Base-by-base conservation (phyloP, 2,329 filamentous ascomycete genomes). In the Kalmusia sp. region DNA sequence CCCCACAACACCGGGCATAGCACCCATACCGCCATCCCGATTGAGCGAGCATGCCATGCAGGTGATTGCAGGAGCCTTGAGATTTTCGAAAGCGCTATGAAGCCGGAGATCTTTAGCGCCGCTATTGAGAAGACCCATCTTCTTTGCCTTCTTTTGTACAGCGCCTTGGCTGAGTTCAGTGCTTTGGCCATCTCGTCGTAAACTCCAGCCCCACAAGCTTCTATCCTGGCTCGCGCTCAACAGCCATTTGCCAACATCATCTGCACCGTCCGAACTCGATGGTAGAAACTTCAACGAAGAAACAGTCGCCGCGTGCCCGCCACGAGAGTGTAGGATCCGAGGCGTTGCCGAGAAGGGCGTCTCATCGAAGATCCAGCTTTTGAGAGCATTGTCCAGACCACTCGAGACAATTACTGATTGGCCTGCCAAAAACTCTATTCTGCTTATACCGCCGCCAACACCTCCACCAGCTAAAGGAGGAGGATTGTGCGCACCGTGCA, bases 281-380 rank as follows among this genome's bases (percentile, higher is more conserved):
- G 93, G 93, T 22, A 98, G 76, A 75, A 98, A 99, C 54, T 88
- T 83, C 25, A 99, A 82, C 47, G 86, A 88, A 28, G 88, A 93
- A 49, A 98, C 87, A 0, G 93, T 88, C 2, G 89, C 92, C 8
- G 93, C 91, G 72, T 99, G 95, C 2, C 95, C 95, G 62, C 90
- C 92, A 61, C 95, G 85, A 3, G 86, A 85, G 74, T 99, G 95
- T 25, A 99, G 79, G 22, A 92, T 89, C 15, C 93, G 86, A 2
- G 95, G 95, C 9, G 93, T 83, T 0, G 93, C 87, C 0, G 91
- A 95, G 71, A 96, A 96, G 0, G 93, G 93, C 0, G 88, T 88
- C 72, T 96, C 89, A 67, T 98, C 93, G 64, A 97, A 96, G 56
- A 98, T 95, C 93, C 93, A 97, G 4, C 92, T 93, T 72, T 93